Conservation (phyloP, 805 yeast genomes). For the Yarrowia keelungensis region DNA sequence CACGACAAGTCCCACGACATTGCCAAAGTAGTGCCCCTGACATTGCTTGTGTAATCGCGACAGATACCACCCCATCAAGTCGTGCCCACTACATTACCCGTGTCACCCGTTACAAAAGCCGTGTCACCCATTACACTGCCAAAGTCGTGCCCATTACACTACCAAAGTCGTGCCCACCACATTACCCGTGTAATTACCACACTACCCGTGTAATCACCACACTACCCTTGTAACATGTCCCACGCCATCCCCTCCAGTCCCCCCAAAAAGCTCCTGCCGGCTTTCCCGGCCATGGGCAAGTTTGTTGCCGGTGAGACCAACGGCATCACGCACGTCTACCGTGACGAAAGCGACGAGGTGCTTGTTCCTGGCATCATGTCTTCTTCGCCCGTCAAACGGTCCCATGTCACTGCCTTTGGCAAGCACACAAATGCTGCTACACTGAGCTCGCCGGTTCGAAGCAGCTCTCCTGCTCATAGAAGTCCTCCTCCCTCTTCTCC, state of each 20-base stretch:
- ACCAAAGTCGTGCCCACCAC: not conserved
- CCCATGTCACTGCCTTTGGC: slow-evolving; percentile 10
- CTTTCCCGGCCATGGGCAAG: slow-evolving; percentile 39
- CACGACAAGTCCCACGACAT: too few relatives aligned
- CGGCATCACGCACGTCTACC: slow-evolving; percentile 27
- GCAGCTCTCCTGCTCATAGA: not conserved
- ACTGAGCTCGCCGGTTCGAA: not conserved
- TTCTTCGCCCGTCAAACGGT: slow-evolving; percentile 30
- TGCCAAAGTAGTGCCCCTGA: too few relatives aligned
- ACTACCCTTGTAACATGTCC: not conserved
- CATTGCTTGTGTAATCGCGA: too few relatives aligned
- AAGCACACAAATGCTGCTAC: too few relatives aligned
- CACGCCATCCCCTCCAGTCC: slow-evolving; percentile 26
- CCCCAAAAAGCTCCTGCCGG: slow-evolving; percentile 31
- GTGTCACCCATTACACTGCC: too few relatives aligned
- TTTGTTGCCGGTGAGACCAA: slow-evolving; percentile 29
- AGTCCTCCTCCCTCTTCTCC: slow-evolving; percentile 33
- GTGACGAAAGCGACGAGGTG: slow-evolving; percentile 29
- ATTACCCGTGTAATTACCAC: not conserved
- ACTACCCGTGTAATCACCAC: not conserved
- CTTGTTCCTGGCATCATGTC: slow-evolving; percentile 28
- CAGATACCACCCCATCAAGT: too few relatives aligned
- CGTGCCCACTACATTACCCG: too few relatives aligned
- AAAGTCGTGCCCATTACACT: too few relatives aligned
- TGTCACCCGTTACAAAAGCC: too few relatives aligned